These are phyloP conservation scores for Stephanodiscus triporus DNA, from an alignment of 108 stramenopile genomes.

Conservation along the genomic window DNA sequence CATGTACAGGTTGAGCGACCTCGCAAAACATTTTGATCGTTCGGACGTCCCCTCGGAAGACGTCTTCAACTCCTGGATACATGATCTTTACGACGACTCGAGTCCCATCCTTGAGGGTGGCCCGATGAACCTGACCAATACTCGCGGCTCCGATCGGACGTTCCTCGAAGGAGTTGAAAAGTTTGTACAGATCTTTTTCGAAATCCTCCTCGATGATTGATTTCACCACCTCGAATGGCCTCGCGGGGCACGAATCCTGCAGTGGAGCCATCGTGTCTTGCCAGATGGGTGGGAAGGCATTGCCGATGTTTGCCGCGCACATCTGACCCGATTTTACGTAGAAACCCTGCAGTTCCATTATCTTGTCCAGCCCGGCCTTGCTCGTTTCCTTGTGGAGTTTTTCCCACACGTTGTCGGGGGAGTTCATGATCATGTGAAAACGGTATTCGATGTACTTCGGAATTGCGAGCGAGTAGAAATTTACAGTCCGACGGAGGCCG, in stretches of 20 bases:
- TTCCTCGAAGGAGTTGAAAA: slow-evolving; percentile 73
- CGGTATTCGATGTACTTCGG: slow-evolving; percentile 72
- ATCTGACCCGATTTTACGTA: slow-evolving; percentile 89
- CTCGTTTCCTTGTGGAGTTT: slow-evolving; percentile 65
- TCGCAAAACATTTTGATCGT: slow-evolving; percentile 83
- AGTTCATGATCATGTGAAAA: slow-evolving; percentile 56
- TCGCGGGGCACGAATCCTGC: slow-evolving; percentile 78
- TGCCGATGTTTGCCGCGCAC: slow-evolving; percentile 81
- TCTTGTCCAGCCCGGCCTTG: slow-evolving; percentile 64
- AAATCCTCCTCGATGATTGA: slow-evolving; percentile 68
- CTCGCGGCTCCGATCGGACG: slow-evolving; percentile 84
- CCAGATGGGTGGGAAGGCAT: slow-evolving; percentile 86
- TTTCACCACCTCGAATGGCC: slow-evolving; percentile 64
- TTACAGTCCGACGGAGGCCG: slow-evolving; percentile 53
- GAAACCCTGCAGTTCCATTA: slow-evolving; percentile 80
- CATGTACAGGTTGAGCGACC: slow-evolving; percentile 89
- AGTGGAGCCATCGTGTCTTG: slow-evolving; percentile 82
- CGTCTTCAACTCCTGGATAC: slow-evolving; percentile 79
- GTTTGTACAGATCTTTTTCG: slow-evolving; percentile 46
- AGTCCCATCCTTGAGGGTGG: slow-evolving; percentile 67
- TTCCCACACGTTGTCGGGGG: slow-evolving; percentile 71
- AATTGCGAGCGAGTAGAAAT: slow-evolving; percentile 66
- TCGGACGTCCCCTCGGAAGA: slow-evolving; percentile 80
- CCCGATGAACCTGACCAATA: slow-evolving; percentile 89
- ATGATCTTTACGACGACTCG: slow-evolving; percentile 83